Conservation (phyloP, 768 basidiomycete species). For the Tricholomella constricta region DNA sequence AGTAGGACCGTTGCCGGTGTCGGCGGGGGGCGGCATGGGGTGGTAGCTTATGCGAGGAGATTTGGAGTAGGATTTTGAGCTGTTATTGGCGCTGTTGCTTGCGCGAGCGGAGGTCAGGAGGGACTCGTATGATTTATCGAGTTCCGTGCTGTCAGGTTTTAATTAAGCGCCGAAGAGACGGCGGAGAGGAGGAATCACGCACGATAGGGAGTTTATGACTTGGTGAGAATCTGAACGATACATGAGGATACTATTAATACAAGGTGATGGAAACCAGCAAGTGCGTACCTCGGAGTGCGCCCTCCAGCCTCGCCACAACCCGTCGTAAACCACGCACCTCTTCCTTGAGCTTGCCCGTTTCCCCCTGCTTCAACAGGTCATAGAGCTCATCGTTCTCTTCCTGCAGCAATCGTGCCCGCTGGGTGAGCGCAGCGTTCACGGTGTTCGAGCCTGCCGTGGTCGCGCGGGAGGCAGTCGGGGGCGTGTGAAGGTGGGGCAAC, state of each 20-base stretch:
- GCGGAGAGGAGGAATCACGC: conserved; percentile 34
- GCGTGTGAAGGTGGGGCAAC: conserved; percentile 61
- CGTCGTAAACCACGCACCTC: conserved; percentile 71
- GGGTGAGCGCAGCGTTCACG: conserved; percentile 72
- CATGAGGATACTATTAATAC: conserved; percentile 9
- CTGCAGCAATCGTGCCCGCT: conserved; percentile 71
- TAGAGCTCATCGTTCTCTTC: conserved; percentile 90
- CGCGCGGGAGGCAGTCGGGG: conserved; percentile 30
- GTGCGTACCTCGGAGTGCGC: conserved; percentile 70
- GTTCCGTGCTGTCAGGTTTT: conserved; percentile 55
- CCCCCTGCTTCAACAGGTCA: conserved; percentile 67
- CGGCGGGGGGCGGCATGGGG: conserved; percentile 25
- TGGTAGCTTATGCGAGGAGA: conserved; percentile 52
- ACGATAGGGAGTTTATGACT: conserved; percentile 73
- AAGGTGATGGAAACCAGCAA: background rate
- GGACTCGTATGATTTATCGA: conserved; percentile 76
- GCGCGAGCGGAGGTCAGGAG: conserved; percentile 49
- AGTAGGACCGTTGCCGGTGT: conserved; percentile 28
- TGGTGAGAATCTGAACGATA: conserved; percentile 68
- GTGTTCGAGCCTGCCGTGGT: conserved; percentile 50
- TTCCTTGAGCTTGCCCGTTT: conserved; percentile 81
- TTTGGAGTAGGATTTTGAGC: conserved; percentile 41
- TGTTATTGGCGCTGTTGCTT: conserved; percentile 33
- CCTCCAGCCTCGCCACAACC: conserved; percentile 69
- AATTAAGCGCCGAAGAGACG: conserved; percentile 16